These are phyloP conservation scores for Tieghemiomyces parasiticus DNA, from an alignment of 192 early-diverging fungal species.

Conservation along the genomic window DNA sequence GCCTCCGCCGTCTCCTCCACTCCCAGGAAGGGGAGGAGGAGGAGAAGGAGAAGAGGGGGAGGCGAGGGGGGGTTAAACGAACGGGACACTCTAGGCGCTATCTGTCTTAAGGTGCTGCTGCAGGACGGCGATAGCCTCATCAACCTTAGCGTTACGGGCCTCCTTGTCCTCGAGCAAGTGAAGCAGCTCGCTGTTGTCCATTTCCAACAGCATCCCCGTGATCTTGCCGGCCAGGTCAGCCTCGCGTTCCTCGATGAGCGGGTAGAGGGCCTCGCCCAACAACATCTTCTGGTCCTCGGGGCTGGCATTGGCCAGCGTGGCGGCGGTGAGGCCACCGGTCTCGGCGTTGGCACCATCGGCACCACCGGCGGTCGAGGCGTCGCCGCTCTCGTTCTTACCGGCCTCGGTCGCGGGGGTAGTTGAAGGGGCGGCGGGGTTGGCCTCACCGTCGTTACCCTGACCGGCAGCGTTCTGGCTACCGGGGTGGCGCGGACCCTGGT, in stretches of 20 bases:
- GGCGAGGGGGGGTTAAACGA: too few relatives aligned
- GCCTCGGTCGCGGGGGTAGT: slow-evolving; percentile 26
- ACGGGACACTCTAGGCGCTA: neutral
- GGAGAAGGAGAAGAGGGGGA: too few relatives aligned
- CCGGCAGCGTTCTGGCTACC: slow-evolving; percentile 25
- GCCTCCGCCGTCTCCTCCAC: too few relatives aligned
- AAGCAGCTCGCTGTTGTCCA: slow-evolving; percentile 90
- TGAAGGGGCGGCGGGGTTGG: slow-evolving; percentile 8
- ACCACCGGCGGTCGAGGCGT: slow-evolving; percentile 20
- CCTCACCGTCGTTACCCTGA: slow-evolving; percentile 17
- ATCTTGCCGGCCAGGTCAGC: slow-evolving; percentile 85
- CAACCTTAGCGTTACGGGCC: slow-evolving; percentile 67
- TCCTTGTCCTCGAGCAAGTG: slow-evolving; percentile 70
- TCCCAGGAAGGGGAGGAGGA: too few relatives aligned
- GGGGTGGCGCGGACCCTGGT: slow-evolving; percentile 24
- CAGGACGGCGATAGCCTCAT: slow-evolving; percentile 75
- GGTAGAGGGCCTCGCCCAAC: slow-evolving; percentile 92
- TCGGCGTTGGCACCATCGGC: slow-evolving; percentile 13
- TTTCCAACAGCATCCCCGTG: slow-evolving; percentile 98
- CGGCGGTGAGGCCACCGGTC: slow-evolving; percentile 37
- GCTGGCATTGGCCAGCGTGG: slow-evolving; percentile 59
- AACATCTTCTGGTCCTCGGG: slow-evolving; percentile 89
- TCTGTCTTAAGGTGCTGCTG: slow-evolving; percentile 32
- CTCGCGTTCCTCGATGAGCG: slow-evolving; percentile 58
- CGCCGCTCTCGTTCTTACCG: slow-evolving; percentile 29